Evolutionary conservation across 2,329 filamentous ascomycete genomes (phyloP), one percentile per base, ranked within the genome.

Genomic region (Aspergillus carbonarius): DNA sequence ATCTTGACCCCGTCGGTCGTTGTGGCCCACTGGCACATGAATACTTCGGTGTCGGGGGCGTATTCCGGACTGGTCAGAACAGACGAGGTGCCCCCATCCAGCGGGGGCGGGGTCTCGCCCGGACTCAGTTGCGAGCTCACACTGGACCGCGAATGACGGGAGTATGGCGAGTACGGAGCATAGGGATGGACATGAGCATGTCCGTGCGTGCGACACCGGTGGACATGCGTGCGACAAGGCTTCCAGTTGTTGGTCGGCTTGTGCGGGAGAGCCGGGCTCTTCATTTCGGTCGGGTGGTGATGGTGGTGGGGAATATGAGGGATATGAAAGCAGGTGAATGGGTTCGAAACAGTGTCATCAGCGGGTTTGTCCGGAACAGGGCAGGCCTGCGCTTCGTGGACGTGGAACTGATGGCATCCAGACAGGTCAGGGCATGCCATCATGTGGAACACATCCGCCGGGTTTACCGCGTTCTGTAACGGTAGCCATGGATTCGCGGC

Each of bases 101-200:
- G 61, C 12, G 72, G 70, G 7, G 73, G 72, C 10, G 75, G 72
- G 2, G 70, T 75, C 42, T 76, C 72, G 15, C 71, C 68, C 1
- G 76, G 72, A 56, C 73, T 76, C 23, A 75, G 57, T 34, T 74
- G 73, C 6, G 73, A 76, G 55, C 73, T 76, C 15, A 74, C 60
- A 47, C 73, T 75, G 13, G 72, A 74, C 15, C 72, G 68, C 7
- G 72, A 72, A 5, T 74, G 72, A 37, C 73, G 73, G 1, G 73
- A 68, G 53, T 74, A 75, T 1, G 69, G 70, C 1, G 72, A 71
- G 56, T 74, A 74, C 1, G 67, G 69, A 20, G 67, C 68, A 55
- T 74, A 72, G 35, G 69, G 71, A 18, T 75, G 72, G 15, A 67
- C 51, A 51, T 76, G 73, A 13, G 60, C 53, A 59, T 76, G 72